Evolutionary conservation across 129 eudicot species (phyloP), one percentile per base, ranked within the genome.

Genomic region (Glebionis coronaria): DNA sequence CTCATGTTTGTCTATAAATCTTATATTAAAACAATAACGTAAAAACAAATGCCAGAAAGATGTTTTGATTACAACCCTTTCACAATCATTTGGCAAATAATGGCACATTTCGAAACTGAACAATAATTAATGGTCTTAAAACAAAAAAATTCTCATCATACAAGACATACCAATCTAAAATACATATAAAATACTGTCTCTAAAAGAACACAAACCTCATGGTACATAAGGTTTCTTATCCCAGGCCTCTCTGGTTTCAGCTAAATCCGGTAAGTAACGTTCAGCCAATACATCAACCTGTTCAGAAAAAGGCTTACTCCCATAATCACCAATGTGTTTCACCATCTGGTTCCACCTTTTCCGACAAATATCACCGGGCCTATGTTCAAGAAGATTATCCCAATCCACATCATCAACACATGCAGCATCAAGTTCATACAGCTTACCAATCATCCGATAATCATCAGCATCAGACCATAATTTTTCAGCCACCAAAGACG

Each of bases 391-490:
- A 70, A 91, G 69, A 59, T 74, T 52, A 69, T 91, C 95, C 97
- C 97, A 87, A 58, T 91, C 86, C 42, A 91, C 93, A 65, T 91
- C 97, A 55, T 85, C 95, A 20, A 52, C 66, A 71, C 95, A 91
- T 67, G 57, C 58, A 4, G 89, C 90, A 61, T 87, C 97, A 53
- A 85, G 61, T 19, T 76, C 59, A 53, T 46, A 79, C 67, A 91
- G 90, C 6, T 58, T 84, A 56, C 72, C 75, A 63, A 87, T 40
- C 65, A 87, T 68, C 28, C 83, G 74, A 78, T 89, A 81, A 28
- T 90, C 94, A 73, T 90, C 90, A 50, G 71, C 46, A 70, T 83
- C 84, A 9, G 76, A 76, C 94, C 97, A 90, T 2, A 14, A 14
- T 3, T 83, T 83, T 20, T 74, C 77, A 12, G 68, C 70, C 20